Base-by-base conservation (phyloP, 2,329 filamentous ascomycete genomes). In the Fusarium phyllophilum region DNA sequence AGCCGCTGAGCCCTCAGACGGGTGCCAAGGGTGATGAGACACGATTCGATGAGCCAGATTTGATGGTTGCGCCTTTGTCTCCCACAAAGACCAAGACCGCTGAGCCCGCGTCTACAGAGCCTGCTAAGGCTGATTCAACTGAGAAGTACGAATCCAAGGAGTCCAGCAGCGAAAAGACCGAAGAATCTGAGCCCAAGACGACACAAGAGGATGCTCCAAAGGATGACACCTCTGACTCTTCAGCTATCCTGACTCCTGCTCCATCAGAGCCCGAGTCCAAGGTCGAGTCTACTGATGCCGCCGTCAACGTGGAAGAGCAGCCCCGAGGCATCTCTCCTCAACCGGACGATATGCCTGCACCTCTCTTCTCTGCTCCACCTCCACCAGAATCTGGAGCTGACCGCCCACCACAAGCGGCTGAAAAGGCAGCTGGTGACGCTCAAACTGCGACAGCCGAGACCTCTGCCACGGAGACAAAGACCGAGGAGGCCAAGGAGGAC, bases 1-100 rank as follows among this genome's bases (percentile, higher is more conserved):
- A 95, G 80, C 92, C 93, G 6, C 85, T 94, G 24, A 93, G 89
- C 74, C 93, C 93, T 6, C 85, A 87, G 10, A 86, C 96, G 14
- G 86, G 89, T 24, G 86, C 93, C 69, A 89, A 87, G 49, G 81
- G 87, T 9, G 88, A 88, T 18, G 83, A 86, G 64, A 82, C 83
- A 42, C 83, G 84, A 5, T 87, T 89, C 63, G 87, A 88, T n/a
- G 88, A 90, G 26, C 85, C 86, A 0, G 87, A 89, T 34, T 80
- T 91, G 56, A 81, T 89, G 6, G 89, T 90, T 52, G 84, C 87
- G 18, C 89, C 89, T 2, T 81, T 91, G 13, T 91, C 89, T 0
- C 89, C 89, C 0, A 86, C 77, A 38, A 85, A 85, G 63, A 46
- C 65, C 15, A 83, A 82, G 66, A 41, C 78, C 24, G 65, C 69